Base-by-base conservation (phyloP, 192 early-diverging fungal species). In the Mortierella antarctica region DNA sequence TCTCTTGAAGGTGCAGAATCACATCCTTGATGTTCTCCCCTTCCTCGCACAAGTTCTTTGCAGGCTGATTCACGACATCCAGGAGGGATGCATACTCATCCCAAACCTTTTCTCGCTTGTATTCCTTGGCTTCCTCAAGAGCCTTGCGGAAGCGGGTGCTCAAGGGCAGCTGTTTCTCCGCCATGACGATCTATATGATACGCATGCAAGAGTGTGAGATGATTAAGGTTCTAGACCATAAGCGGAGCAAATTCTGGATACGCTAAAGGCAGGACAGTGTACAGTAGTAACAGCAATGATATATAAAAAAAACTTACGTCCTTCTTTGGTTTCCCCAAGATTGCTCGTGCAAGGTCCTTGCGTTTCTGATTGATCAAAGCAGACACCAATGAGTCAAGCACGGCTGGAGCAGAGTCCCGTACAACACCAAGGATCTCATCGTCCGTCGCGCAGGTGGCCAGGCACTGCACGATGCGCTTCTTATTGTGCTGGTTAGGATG, bases 401-500 rank as follows among this genome's bases (percentile, higher is more conserved):
- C 65, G 10, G 77, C 67, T 23, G 65, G 77, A 44, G 77, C 46
- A 18, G 77, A 56, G 39, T 46, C 18, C 5, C 23, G 20, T 46
- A 65, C 20, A 6, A 57, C 69, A n/a, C 58, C 60, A 11, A 71
- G 41, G 21, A 80, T 62, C 4, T 80, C 70, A 10, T 72, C 70
- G 21, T 80, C 77, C 2, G 20, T 52, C 10, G 70, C 77, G 68
- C 21, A 48, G 7, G 21, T 1, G 46, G 70, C 77, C 15, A 80
- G 58, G 46, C 58, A 62, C 18, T 66, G 45, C 46, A 80, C 51
- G 17, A 80, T 13, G 0, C 54, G 39, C 54, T 80, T 80, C 39
- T 72, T 80, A 17, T 65, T 70, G 13, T 63, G 58, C 10, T 61
- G 65, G n/a, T 65, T 68, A 2, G 77, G 77, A 31, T 80, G 69